Conservation (phyloP, 352 stramenopile genomes). For the Phytophthora sp. region DNA sequence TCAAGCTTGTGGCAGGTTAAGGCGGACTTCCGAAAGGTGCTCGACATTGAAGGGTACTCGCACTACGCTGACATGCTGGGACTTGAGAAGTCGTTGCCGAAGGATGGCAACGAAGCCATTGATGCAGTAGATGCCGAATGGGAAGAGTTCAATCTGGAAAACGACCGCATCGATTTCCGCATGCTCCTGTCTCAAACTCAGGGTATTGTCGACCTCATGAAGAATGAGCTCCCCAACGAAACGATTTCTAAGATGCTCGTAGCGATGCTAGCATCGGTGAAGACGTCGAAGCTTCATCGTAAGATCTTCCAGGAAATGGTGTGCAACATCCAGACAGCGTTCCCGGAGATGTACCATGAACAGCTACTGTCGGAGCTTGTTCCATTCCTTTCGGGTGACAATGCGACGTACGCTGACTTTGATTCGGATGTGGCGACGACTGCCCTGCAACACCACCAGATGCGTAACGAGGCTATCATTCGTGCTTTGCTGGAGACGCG, state of each 20-base stretch:
- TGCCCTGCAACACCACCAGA: slow-evolving; percentile 78
- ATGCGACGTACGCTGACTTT: slow-evolving; percentile 77
- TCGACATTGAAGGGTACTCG: slow-evolving; percentile 76
- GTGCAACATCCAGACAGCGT: slow-evolving; percentile 83
- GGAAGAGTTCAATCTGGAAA: slow-evolving; percentile 87
- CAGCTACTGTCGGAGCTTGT: slow-evolving; percentile 69
- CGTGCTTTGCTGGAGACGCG: slow-evolving; percentile 79
- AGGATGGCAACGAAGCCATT: slow-evolving; percentile 31
- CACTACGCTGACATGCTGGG: slow-evolving; percentile 83
- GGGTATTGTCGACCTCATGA: slow-evolving; percentile 67
- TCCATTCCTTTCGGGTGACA: slow-evolving; percentile 82
- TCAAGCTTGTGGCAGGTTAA: slow-evolving; percentile 87
- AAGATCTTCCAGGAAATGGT: slow-evolving; percentile 91
- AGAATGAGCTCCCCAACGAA: slow-evolving; percentile 66
- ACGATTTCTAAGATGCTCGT: slow-evolving; percentile 88
- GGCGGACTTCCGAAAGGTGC: slow-evolving; percentile 78
- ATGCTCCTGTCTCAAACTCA: slow-evolving; percentile 77
- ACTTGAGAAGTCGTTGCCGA: slow-evolving; percentile 42
- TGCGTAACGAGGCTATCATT: slow-evolving; percentile 83
- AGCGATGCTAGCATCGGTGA: slow-evolving; percentile 83
- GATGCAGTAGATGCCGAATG: slow-evolving; percentile 78
- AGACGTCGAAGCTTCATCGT: slow-evolving; percentile 85
- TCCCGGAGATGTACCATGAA: slow-evolving; percentile 71
- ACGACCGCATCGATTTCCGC: slow-evolving; percentile 87
- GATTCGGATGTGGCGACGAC: slow-evolving; percentile 63